Evolutionary conservation across 805 yeast species (phyloP).

Genomic region (Metschnikowia drakensbergensis): DNA sequence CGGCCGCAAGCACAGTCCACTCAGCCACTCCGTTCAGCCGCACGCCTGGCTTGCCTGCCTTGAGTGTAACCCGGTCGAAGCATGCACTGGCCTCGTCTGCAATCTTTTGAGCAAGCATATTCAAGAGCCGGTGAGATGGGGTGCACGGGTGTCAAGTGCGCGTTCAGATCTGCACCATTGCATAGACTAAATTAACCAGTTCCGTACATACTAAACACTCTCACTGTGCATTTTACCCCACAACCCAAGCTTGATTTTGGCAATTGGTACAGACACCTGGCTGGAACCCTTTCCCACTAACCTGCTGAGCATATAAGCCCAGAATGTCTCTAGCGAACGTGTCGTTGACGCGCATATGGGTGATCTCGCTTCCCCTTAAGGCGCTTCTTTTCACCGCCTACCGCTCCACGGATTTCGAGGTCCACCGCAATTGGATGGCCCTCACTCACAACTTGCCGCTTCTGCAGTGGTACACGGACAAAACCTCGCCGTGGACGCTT

Average conservation of each 20-base stretch:
- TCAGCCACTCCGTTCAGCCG: slow-evolving; percentile 66
- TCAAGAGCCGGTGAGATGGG: neutral
- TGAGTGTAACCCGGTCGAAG: slow-evolving; percentile 29
- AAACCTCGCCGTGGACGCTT: slow-evolving; percentile 83
- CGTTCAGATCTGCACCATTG: neutral
- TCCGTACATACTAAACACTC: neutral
- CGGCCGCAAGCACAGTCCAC: slow-evolving; percentile 81
- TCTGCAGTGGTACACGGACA: slow-evolving; percentile 76
- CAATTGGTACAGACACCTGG: no score
- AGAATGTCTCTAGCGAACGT: slow-evolving; percentile 1
- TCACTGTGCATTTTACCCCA: no score
- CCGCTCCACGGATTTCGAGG: slow-evolving; percentile 95
- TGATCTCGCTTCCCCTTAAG: slow-evolving; percentile 32
- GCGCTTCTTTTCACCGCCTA: slow-evolving; percentile 53
- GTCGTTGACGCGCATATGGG: slow-evolving; percentile 33
- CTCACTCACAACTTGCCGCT: slow-evolving; percentile 76
- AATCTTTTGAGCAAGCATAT: slow-evolving; percentile 15
- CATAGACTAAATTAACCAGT: neutral
- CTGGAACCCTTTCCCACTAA: neutral
- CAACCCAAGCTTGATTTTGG: no score
- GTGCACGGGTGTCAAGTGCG: slow-evolving; percentile 5
- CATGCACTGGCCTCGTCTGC: slow-evolving; percentile 24
- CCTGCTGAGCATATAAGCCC: neutral
- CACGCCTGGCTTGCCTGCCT: slow-evolving; percentile 53
- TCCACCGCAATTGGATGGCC: slow-evolving; percentile 96